phyloP scores from a whole-genome alignment of 176 grass and related monocot genomes.

The Cenchrus americanus region DNA sequence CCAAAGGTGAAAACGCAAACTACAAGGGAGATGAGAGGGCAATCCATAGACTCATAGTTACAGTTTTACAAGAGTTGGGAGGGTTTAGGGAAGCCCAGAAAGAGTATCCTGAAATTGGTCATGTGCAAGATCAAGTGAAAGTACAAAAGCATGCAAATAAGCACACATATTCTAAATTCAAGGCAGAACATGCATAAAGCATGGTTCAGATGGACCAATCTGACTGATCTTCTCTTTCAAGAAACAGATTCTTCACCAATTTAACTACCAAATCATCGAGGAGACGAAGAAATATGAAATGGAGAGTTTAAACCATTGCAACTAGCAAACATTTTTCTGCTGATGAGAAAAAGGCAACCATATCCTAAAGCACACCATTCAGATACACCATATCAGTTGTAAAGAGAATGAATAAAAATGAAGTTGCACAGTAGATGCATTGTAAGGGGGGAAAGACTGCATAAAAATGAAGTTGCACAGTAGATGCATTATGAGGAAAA shows the following conservation, averaged over 20 bases:
- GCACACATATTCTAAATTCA: background rate
- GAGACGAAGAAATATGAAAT: background rate
- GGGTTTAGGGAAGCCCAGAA: background rate
- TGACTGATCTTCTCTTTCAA: constrained; percentile 5
- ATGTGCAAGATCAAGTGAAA: background rate
- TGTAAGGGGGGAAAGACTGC: background rate
- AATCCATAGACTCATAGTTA: background rate
- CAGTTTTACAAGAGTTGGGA: background rate
- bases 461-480: background rate
- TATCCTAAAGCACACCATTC: background rate
- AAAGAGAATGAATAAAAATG: background rate
- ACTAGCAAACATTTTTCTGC: background rate
- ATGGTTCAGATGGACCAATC: background rate
- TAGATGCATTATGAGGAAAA: background rate
- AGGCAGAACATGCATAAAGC: background rate
- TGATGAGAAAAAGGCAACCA: background rate
- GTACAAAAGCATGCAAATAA: constrained; percentile 7
- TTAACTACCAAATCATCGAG: too few relatives aligned
- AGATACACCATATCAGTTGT: background rate
- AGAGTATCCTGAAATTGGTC: constrained; percentile 30
- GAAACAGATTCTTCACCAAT: background rate
- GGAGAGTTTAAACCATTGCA: background rate
- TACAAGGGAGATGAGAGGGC: background rate
- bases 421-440: background rate
- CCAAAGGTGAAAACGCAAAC: background rate